A percentile compares a stretch with the other conserved stretches of the same genome.
Evolutionary conservation across 2,329 filamentous ascomycete genomes (phyloP).

Genomic region (Neocucurbitaria cava): DNA sequence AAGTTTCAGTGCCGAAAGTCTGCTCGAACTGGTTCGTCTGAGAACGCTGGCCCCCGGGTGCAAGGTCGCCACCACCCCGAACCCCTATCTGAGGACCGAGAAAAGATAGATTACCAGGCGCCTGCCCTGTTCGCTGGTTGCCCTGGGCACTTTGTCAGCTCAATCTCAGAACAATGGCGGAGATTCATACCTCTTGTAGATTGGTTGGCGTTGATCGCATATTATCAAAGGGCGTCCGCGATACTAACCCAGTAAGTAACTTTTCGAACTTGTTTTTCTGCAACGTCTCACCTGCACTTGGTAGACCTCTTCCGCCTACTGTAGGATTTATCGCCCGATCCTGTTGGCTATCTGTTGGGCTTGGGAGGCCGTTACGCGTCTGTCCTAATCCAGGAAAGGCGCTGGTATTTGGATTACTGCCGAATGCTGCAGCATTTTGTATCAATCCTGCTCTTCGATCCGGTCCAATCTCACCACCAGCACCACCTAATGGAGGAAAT

Average conservation of each 20-base stretch:
- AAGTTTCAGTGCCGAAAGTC: constrained; percentile 36
- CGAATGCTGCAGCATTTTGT: constrained; percentile 57
- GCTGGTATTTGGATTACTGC: constrained; percentile 42
- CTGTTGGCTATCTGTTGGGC: constrained; percentile 47
- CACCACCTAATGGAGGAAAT: constrained; percentile 66
- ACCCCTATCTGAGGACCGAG: constrained; percentile 37
- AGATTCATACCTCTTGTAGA: constrained; percentile 45
- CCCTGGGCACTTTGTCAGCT: constrained; percentile 15
- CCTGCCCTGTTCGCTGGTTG: constrained; percentile 34
- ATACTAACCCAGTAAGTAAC: constrained; percentile 25
- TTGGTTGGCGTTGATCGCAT: constrained; percentile 34
- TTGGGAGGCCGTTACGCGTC: constrained; percentile 52
- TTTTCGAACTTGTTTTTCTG: not conserved
- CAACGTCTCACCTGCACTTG: constrained; percentile 27
- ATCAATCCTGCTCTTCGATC: constrained; percentile 60
- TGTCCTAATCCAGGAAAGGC: constrained; percentile 53
- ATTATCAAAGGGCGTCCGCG: constrained; percentile 42
- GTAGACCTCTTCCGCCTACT: constrained; percentile 38
- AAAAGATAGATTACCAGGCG: constrained; percentile 38
- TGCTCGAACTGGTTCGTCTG: constrained; percentile 43
- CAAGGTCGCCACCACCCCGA: constrained; percentile 27
- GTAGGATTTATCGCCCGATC: constrained; percentile 41
- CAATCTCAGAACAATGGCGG: not conserved
- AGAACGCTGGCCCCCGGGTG: constrained; percentile 35
- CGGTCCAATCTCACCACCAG: constrained; percentile 58